Evolutionary conservation across 2,329 filamentous ascomycete species (phyloP), one percentile per base, ranked within the genome.

Genomic region (Lojkania enalia): DNA sequence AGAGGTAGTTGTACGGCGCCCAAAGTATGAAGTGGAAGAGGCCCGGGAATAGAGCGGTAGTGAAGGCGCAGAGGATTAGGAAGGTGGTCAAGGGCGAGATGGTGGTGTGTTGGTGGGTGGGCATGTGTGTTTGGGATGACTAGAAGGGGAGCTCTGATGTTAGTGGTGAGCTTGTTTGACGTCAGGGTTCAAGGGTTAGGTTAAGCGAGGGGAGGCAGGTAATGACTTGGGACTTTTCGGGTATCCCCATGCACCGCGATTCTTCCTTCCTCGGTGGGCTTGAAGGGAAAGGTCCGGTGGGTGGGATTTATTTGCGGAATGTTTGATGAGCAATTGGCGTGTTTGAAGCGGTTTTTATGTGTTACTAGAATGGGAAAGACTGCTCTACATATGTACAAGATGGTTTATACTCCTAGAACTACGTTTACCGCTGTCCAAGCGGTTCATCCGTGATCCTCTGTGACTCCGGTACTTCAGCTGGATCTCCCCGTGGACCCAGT

Each of bases 401-500:
- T 16, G 9, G 30, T 16, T 16, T 33, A 7, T 6, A 9, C 30
- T 33, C 21, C 7, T 33, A 7, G 30, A 9, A 9, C n/a, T 19
- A 23, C 38, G 36, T 52, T 49, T 78, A 86, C 73, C 83, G 76
- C 72, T 86, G 82, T 54, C 78, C 82, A 44, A 82, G 71, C 41
- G 76, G 75, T 60, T 78, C 77, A 44, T 82, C 74, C 44, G 79
- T 83, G 50, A 84, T 77, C 52, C 77, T 74, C 67, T 85, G 81
- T 35, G 73, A 72, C 61, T 80, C 75, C 31, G 76, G 72, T 21
- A 86, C 77, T 65, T 85, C 78, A 19, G 77, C 82, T n/a, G 77
- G 66, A 53, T 83, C 73, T 32, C 78, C 78, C 35, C 74, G 75
- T n/a, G 84, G 75, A 51, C 76, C 79, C 45, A 97, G 80, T 29